Evolutionary conservation across 331 rosid species (phyloP).

Genomic region (Acacia pycnantha): DNA sequence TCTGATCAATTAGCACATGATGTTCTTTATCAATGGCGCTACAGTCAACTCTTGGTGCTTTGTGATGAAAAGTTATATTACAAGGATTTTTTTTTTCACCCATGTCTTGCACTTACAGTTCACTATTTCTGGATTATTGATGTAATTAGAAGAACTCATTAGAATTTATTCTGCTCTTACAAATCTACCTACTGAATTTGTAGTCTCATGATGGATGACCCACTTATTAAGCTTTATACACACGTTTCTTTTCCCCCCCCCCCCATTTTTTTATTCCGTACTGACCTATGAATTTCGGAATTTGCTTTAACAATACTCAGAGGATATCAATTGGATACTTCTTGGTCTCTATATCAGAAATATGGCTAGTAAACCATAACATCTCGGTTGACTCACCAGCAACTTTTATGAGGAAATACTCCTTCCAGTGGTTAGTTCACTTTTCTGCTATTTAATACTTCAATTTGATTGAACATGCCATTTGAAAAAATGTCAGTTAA

Average conservation of each 20-base stretch:
- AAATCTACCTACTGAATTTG: constrained; percentile 21
- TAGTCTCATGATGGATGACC: neutral
- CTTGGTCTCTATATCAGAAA: constrained; percentile 68
- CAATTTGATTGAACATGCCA: constrained; percentile 11
- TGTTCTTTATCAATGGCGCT: neutral
- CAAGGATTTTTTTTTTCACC: neutral
- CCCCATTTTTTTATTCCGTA: neutral
- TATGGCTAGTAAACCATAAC: constrained; percentile 61
- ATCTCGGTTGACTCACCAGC: constrained; percentile 51
- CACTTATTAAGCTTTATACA: constrained; percentile 26
- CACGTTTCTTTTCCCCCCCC: neutral
- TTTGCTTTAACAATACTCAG: constrained; percentile 41
- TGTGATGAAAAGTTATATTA: constrained; percentile 8
- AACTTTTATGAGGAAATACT: constrained; percentile 66
- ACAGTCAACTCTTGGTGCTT: constrained; percentile 18
- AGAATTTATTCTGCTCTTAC: constrained; percentile 3
- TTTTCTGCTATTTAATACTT: constrained; percentile 18
- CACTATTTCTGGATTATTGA: constrained; percentile 2
- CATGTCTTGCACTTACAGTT: neutral
- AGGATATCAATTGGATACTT: constrained; percentile 81
- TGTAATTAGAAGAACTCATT: constrained; percentile 1
- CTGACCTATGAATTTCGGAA: neutral
- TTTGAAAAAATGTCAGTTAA: neutral
- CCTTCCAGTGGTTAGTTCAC: constrained; percentile 68
- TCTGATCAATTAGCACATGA: neutral